Conservation (phyloP, 495 filamentous ascomycete genomes). For the Penicillium steckii region DNA sequence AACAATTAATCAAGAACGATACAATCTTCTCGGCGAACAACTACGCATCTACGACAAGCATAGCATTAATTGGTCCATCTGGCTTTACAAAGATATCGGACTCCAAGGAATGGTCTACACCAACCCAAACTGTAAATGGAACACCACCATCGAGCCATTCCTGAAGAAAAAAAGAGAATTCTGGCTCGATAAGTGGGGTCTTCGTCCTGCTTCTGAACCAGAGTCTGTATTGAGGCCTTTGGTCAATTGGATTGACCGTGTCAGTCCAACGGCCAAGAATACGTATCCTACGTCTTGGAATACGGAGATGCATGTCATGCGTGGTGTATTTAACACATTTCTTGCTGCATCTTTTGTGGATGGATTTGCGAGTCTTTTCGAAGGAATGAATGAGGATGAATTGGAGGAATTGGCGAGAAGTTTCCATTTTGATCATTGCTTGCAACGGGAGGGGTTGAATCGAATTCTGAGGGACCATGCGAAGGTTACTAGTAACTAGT, state of each 20-base stretch:
- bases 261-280: constrained; percentile 36
- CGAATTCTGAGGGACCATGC: constrained; percentile 48
- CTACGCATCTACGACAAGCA: constrained; percentile 56
- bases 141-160: constrained; percentile 49
- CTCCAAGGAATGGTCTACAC: constrained; percentile 62
- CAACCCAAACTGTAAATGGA: constrained; percentile 47
- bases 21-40: constrained; percentile 55
- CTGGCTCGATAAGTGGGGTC: constrained; percentile 57
- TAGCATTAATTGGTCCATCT: constrained; percentile 60
- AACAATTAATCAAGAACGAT: constrained; percentile 51
- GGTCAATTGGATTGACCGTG: constrained; percentile 41
- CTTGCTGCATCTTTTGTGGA: constrained; percentile 50
- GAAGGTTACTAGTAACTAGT: too few relatives aligned
- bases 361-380: constrained; percentile 59
- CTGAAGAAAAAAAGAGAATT: constrained; percentile 53
- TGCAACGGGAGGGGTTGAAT: constrained; percentile 56
- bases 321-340: constrained; percentile 53
- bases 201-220: constrained; percentile 33
- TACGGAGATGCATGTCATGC: constrained; percentile 53
- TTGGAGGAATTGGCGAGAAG: constrained; percentile 55
- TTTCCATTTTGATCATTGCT: constrained; percentile 58
- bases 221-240: constrained; percentile 39
- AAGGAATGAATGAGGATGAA: constrained; percentile 50
- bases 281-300: constrained; percentile 57
- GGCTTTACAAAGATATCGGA: constrained; percentile 66